These are phyloP conservation scores for Combretum micranthum DNA, from an alignment of 345 rosid species.

Conservation along the genomic window DNA sequence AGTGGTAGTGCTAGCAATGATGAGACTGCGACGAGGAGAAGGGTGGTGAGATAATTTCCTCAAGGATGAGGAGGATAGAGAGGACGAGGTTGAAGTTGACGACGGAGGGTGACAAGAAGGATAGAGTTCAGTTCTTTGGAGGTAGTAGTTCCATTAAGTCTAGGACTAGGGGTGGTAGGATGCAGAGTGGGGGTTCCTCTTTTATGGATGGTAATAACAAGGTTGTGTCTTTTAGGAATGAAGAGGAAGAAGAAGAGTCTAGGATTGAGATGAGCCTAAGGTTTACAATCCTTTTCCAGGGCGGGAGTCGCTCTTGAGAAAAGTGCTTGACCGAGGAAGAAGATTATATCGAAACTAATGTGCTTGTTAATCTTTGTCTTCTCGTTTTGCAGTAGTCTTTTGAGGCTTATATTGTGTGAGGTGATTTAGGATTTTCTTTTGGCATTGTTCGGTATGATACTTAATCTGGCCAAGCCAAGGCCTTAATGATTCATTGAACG, in stretches of 20 bases:
- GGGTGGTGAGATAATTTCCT: conserved; percentile 16
- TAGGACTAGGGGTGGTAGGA: not conserved
- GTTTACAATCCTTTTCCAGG: conserved; percentile 57
- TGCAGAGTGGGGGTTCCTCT: not conserved
- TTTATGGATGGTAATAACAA: not conserved
- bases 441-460: too few relatives aligned
- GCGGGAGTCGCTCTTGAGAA: conserved; percentile 46
- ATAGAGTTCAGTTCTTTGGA: not conserved
- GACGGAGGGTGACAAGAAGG: not conserved
- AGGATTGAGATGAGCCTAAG: conserved; percentile 3
- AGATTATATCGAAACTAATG: not conserved
- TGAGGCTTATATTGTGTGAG: too few relatives aligned
- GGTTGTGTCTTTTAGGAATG: not conserved
- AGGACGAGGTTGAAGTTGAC: conserved; percentile 13
- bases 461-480: too few relatives aligned
- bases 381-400: too few relatives aligned
- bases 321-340: conserved; percentile 25
- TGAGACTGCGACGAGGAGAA: conserved; percentile 14
- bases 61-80: conserved; percentile 21
- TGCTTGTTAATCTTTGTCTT: too few relatives aligned
- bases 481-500: too few relatives aligned
- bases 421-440: too few relatives aligned
- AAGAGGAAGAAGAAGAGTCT: not conserved
- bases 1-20: conserved; percentile 22
- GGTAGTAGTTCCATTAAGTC: not conserved